A percentile compares a stretch with the other conserved stretches of the same genome.
phyloP scores from a whole-genome alignment of 441 rosid genomes.

The Metrosideros polymorpha region DNA sequence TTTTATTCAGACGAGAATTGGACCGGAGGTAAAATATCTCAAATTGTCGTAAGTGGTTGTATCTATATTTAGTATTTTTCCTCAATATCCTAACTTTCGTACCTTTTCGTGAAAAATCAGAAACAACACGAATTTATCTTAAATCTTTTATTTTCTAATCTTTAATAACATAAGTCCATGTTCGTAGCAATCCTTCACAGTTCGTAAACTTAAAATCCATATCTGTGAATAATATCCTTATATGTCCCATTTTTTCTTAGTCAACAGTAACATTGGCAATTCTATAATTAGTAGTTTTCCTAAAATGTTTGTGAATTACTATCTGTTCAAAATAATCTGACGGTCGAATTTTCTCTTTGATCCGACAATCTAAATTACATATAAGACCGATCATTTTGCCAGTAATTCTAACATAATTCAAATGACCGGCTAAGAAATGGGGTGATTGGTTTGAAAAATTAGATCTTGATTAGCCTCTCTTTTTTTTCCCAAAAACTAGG shows the following conservation, averaged over 20 bases:
- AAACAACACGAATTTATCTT: rapidly evolving
- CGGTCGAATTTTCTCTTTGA: not conserved
- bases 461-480: not conserved
- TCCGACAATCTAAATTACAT: not conserved
- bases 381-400: not conserved
- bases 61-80: not conserved
- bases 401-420: not conserved
- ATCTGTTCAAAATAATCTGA: not conserved
- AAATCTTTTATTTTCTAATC: not conserved
- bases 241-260: not conserved
- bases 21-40: not conserved
- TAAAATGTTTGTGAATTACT: not conserved
- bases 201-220: not conserved
- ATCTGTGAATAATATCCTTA: rapidly evolving
- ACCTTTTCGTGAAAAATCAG: not conserved
- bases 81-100: not conserved
- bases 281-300: not conserved
- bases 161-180: not conserved
- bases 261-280: not conserved
- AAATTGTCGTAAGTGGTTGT: not conserved
- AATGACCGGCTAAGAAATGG: not conserved
- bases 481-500: not conserved
- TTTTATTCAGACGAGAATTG: not conserved
- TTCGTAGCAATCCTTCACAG: not conserved
- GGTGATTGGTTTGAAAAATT: not conserved